phyloP scores from a whole-genome alignment of 805 yeast genomes.

The Candida sithepensis region DNA sequence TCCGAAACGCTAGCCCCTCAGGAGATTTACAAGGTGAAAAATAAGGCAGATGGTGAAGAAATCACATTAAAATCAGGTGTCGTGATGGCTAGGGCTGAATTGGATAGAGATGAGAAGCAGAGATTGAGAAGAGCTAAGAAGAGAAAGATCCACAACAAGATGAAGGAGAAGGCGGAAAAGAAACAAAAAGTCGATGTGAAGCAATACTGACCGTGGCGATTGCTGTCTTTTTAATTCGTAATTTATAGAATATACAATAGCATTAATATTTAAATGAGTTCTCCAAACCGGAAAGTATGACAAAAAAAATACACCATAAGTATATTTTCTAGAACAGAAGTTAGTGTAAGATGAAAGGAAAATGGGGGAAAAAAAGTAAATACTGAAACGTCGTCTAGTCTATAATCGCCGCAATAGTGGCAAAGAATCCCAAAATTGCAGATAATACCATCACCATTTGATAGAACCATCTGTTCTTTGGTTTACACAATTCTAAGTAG shows the following conservation, averaged over 20 bases:
- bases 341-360: not conserved
- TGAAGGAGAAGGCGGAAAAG: conserved; percentile 28
- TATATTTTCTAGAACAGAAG: not conserved
- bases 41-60: conserved; percentile 47
- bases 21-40: conserved; percentile 65
- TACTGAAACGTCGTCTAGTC: not conserved
- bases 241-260: not conserved
- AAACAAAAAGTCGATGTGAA: conserved; percentile 23
- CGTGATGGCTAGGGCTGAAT: conserved; percentile 75
- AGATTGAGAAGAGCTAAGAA: conserved; percentile 83
- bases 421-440: conserved; percentile 48
- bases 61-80: conserved; percentile 73
- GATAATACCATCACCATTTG: conserved; percentile 45
- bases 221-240: not conserved
- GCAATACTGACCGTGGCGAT: conserved; percentile 7
- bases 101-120: conserved; percentile 80
- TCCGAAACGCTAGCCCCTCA: conserved; percentile 89
- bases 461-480: conserved; percentile 39
- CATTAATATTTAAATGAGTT: not conserved
- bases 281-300: too few species aligned
- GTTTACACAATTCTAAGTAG: conserved; percentile 59
- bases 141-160: conserved; percentile 50
- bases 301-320: not conserved
- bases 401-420: conserved; percentile 55
- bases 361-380: not conserved